These are phyloP conservation scores for Tuber microsphaerosporum DNA, from an alignment of 495 filamentous ascomycete species.

Conservation along the genomic window DNA sequence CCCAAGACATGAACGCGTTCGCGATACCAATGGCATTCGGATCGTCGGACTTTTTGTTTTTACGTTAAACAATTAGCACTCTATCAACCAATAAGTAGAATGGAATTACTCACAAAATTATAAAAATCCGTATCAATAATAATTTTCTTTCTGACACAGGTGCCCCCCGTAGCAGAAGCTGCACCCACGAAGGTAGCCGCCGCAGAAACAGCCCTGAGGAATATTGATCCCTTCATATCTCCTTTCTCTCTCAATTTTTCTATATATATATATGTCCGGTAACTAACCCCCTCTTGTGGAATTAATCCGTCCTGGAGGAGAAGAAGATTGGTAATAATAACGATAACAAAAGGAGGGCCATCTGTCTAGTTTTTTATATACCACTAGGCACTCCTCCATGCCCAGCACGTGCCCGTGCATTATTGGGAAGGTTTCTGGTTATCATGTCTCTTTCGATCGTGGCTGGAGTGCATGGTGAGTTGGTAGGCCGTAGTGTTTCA, in stretches of 20 bases:
- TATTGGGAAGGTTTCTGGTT: background rate
- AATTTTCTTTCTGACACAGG: slow-evolving; percentile 18
- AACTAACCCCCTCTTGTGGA: background rate
- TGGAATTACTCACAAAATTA: slow-evolving; percentile 12
- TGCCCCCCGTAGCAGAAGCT: background rate
- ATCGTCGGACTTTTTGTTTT: slow-evolving; percentile 16
- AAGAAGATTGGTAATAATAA: background rate
- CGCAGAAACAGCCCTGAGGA: background rate
- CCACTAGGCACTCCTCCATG: background rate
- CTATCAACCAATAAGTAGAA: background rate
- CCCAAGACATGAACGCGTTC: slow-evolving; percentile 20
- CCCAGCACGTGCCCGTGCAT: background rate
- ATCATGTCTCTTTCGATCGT: background rate
- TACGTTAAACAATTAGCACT: background rate
- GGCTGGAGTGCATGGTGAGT: background rate
- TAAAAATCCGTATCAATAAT: slow-evolving; percentile 29
- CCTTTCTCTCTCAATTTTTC: background rate
- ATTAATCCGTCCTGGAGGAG: background rate
- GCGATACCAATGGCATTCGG: slow-evolving; percentile 22
- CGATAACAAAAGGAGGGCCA: background rate
- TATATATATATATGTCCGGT: background rate
- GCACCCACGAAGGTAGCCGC: background rate
- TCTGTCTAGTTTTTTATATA: background rate
- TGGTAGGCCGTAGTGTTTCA: background rate
- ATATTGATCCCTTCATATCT: background rate